Conservation (phyloP, 805 yeast species). For the Yarrowia divulgata region DNA sequence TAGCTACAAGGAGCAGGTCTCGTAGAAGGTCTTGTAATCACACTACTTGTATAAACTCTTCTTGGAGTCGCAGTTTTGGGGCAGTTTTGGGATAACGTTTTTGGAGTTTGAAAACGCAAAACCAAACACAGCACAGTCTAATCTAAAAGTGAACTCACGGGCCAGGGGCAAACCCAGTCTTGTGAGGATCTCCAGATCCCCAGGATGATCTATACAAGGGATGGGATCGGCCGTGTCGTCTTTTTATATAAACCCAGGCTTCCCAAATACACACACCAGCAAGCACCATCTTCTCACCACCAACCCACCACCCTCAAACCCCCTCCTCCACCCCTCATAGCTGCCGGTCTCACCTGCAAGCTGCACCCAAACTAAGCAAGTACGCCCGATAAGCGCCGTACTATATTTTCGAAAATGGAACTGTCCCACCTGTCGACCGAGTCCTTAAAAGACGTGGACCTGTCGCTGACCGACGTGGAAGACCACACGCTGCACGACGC, state of each 20-base stretch:
- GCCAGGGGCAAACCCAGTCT: constrained; percentile 11
- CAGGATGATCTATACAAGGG: constrained; percentile 22
- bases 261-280: too few relatives aligned
- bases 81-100: too few relatives aligned
- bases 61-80: too few relatives aligned
- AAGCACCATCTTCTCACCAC: too few relatives aligned
- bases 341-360: too few relatives aligned
- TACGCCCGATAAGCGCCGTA: constrained; percentile 25
- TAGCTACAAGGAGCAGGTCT: too few relatives aligned
- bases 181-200: constrained; percentile 4
- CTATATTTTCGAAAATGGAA: neutral
- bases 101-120: neutral
- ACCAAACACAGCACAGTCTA: neutral
- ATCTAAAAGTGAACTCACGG: neutral
- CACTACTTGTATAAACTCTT: too few relatives aligned
- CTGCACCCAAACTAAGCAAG: constrained; percentile 20
- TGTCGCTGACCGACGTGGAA: constrained; percentile 20
- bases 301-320: too few relatives aligned
- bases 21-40: too few relatives aligned
- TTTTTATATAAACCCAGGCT: too few relatives aligned
- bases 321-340: neutral
- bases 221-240: constrained; percentile 16
- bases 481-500: constrained; percentile 32
- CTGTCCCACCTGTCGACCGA: constrained; percentile 32
- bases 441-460: constrained; percentile 37